These are phyloP conservation scores for Annona squamosa DNA, from an alignment of 164 flowering plant species.

Conservation along the genomic window DNA sequence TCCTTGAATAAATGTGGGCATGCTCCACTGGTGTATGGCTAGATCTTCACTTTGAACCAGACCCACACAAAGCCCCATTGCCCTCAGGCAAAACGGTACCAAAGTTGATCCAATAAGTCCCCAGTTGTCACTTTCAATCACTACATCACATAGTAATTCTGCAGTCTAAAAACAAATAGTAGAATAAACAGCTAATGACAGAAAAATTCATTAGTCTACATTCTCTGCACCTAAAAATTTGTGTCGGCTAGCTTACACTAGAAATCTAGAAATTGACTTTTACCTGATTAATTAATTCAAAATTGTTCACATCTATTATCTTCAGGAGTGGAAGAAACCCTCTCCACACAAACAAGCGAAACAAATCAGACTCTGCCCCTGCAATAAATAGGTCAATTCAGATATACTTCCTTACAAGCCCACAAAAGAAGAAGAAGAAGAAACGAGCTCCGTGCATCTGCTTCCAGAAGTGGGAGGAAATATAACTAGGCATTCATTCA, in stretches of 20 bases:
- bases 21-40: conserved; percentile 34
- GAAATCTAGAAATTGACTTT: not conserved
- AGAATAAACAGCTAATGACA: not conserved
- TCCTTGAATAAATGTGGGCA: conserved; percentile 11
- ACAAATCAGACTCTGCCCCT: conserved; percentile 19
- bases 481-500: too few species aligned
- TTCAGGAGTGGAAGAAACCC: conserved; percentile 53
- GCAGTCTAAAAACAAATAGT: conserved; percentile 34
- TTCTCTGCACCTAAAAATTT: not conserved
- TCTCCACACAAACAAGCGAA: conserved; percentile 44
- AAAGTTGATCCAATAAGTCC: conserved; percentile 43
- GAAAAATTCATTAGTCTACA: not conserved
- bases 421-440: not conserved
- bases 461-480: too few species aligned
- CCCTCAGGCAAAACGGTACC: conserved; percentile 54
- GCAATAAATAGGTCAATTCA: conserved; percentile 1
- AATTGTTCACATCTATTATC: conserved; percentile 32
- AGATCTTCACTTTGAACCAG: conserved; percentile 37
- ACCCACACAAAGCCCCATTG: conserved; percentile 41
- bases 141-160: conserved; percentile 48
- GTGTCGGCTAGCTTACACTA: not conserved
- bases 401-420: not conserved
- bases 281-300: conserved; percentile 62
- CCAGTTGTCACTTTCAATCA: conserved; percentile 45
- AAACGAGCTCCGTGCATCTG: too few species aligned